These are phyloP conservation scores for Fusarium musae DNA, from an alignment of 2,329 filamentous ascomycete species.

Conservation along the genomic window DNA sequence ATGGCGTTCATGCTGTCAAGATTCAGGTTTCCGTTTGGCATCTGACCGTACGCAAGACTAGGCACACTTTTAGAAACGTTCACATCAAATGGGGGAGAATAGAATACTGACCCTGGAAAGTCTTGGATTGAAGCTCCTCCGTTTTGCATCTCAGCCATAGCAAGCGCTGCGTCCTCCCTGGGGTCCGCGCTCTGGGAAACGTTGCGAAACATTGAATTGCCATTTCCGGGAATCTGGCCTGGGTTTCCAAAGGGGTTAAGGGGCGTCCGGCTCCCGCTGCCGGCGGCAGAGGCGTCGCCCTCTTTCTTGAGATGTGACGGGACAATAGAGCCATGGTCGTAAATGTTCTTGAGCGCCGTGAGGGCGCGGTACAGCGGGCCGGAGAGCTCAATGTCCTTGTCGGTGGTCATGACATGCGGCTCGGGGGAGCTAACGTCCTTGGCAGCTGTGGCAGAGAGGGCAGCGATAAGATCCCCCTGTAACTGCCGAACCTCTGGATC, in stretches of 20 bases:
- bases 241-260: slow-evolving; percentile 45
- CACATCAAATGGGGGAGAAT: neutral
- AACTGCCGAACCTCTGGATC: slow-evolving; percentile 72
- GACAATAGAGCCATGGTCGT: slow-evolving; percentile 70
- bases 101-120: slow-evolving; percentile 52
- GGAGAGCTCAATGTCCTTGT: slow-evolving; percentile 70
- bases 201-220: slow-evolving; percentile 43
- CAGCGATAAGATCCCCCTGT: slow-evolving; percentile 72
- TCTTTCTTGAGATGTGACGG: slow-evolving; percentile 63
- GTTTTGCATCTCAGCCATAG: slow-evolving; percentile 74
- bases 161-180: slow-evolving; percentile 70
- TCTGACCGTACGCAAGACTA: slow-evolving; percentile 53
- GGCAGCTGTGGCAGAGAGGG: slow-evolving; percentile 71
- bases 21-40: slow-evolving; percentile 49
- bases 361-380: slow-evolving; percentile 71
- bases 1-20: slow-evolving; percentile 60
- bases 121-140: slow-evolving; percentile 59
- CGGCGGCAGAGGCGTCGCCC: slow-evolving; percentile 56
- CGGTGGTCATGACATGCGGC: slow-evolving; percentile 63
- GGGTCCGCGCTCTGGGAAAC: slow-evolving; percentile 56
- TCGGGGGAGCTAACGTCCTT: slow-evolving; percentile 68
- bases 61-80: slow-evolving; percentile 26
- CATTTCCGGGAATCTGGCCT: slow-evolving; percentile 36
- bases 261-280: slow-evolving; percentile 59
- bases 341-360: slow-evolving; percentile 71